Conservation (phyloP, 169 alveolate genomes). For the Plasmodium gallinaceum region DNA sequence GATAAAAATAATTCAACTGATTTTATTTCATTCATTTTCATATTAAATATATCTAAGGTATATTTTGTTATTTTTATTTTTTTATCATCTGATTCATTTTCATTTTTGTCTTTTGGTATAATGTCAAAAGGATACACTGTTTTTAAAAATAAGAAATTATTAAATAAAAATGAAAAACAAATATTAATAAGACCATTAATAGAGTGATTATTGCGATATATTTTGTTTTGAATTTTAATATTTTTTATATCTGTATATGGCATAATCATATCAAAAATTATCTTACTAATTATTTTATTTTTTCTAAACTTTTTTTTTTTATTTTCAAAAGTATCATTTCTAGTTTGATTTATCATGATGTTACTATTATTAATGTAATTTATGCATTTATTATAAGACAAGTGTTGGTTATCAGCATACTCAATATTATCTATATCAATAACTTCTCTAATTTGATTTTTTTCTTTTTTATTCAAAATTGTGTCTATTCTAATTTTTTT, state of each 20-base stretch:
- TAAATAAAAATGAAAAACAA: constrained; percentile 59
- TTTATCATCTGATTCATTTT: constrained; percentile 27
- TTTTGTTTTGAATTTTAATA: constrained; percentile 41
- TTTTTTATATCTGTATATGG: constrained; percentile 58
- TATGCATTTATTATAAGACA: no score
- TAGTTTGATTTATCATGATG: not conserved
- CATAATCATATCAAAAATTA: constrained; percentile 40
- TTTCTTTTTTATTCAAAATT: not conserved
- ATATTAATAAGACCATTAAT: constrained; percentile 71
- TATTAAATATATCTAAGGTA: constrained; percentile 53
- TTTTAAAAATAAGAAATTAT: constrained; percentile 59
- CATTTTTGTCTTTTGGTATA: constrained; percentile 36
- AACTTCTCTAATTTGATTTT: not conserved
- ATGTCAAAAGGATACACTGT: constrained; percentile 72
- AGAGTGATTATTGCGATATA: constrained; percentile 19
- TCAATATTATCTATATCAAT: not conserved
- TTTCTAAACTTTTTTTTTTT: not conserved
- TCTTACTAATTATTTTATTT: constrained; percentile 16
- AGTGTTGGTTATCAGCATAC: no score
- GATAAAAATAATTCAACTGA: constrained; percentile 63
- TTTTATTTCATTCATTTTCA: constrained; percentile 49
- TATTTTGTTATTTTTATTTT: constrained; percentile 30
- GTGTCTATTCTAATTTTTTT: not conserved
- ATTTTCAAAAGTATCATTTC: not conserved
- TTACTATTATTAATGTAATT: no score